Percentiles rank a stretch among this genome's conserved stretches.
Evolutionary conservation across 2,329 filamentous ascomycete genomes (phyloP).

Genomic region (Trichoderma sp.): DNA sequence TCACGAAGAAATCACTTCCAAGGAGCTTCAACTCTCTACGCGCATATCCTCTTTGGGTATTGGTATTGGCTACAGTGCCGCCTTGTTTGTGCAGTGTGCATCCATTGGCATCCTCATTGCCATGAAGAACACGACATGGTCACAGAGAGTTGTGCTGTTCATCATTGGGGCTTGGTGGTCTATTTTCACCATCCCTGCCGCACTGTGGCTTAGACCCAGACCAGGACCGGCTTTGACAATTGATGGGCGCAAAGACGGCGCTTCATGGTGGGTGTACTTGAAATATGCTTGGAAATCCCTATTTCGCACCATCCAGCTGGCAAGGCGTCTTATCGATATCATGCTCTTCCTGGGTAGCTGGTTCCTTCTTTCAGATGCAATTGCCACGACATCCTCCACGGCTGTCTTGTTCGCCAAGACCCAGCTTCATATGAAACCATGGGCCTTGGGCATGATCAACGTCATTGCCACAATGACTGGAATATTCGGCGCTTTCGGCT

Average conservation of each 20-base stretch:
- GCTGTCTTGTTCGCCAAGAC: conserved; percentile 97
- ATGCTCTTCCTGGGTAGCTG: conserved; percentile 81
- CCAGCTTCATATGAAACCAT: conserved; percentile 83
- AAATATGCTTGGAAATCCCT: conserved; percentile 84
- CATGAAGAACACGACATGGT: conserved; percentile 77
- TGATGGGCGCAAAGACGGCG: conserved; percentile 38
- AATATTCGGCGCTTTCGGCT: conserved; percentile 84
- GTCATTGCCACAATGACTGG: conserved; percentile 86
- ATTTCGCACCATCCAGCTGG: conserved; percentile 75
- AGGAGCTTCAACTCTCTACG: conserved; percentile 79
- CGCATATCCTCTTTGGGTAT: conserved; percentile 91
- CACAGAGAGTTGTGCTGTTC: conserved; percentile 83
- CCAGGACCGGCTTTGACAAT: conserved; percentile 78
- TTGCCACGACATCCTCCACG: conserved; percentile 92
- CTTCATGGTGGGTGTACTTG: conserved; percentile 68
- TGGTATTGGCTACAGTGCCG: conserved; percentile 89
- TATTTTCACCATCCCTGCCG: conserved; percentile 83
- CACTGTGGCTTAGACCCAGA: conserved; percentile 81
- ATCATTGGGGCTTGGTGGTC: conserved; percentile 92
- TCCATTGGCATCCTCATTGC: conserved; percentile 75
- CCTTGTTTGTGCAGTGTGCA: conserved; percentile 78
- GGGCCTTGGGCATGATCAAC: conserved; percentile 87
- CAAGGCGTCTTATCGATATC: conserved; percentile 71
- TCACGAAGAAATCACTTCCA: conserved; percentile 55
- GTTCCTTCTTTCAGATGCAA: conserved; percentile 92